These are phyloP conservation scores for Ogataea polymorpha DNA, from an alignment of 805 yeast species.

Conservation along the genomic window DNA sequence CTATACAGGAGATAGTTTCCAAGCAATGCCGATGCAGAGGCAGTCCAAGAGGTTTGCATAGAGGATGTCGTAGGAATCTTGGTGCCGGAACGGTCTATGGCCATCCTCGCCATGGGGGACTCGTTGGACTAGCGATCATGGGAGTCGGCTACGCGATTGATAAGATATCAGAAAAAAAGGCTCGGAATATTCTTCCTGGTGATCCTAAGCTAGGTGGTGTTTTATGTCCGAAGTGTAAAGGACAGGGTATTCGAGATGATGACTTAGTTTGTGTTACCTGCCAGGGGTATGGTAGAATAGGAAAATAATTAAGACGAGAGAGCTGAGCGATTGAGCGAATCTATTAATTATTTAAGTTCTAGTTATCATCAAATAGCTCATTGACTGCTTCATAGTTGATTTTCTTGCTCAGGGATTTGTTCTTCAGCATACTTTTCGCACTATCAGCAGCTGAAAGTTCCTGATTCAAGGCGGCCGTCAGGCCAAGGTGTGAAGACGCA, in stretches of 20 bases:
- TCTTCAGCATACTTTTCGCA: conserved; percentile 72
- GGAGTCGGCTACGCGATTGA: background rate
- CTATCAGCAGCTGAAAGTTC: conserved; percentile 69
- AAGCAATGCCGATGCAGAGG: no score
- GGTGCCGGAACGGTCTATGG: background rate
- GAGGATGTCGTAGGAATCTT: no score
- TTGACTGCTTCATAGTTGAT: conserved; percentile 84
- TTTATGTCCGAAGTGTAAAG: conserved; percentile 3
- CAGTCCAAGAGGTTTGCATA: no score
- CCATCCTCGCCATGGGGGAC: background rate
- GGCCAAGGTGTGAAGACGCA: conserved; percentile 25
- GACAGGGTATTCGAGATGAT: background rate
- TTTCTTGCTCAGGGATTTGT: conserved; percentile 79
- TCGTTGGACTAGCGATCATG: background rate
- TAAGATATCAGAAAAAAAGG: conserved; percentile 26
- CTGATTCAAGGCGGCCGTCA: conserved; percentile 45
- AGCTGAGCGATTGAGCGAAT: no score
- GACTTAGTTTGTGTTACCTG: background rate
- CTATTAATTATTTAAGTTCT: background rate
- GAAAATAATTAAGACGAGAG: background rate
- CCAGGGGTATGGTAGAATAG: conserved; percentile 1
- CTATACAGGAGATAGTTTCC: no score
- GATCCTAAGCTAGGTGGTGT: conserved; percentile 76
- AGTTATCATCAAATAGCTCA: conserved; percentile 38
- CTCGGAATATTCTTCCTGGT: conserved; percentile 60